Evolutionary conservation across 192 early-diverging fungal genomes (phyloP), one percentile per base, ranked within the genome.

Genomic region (Paraglomus brasilianum): DNA sequence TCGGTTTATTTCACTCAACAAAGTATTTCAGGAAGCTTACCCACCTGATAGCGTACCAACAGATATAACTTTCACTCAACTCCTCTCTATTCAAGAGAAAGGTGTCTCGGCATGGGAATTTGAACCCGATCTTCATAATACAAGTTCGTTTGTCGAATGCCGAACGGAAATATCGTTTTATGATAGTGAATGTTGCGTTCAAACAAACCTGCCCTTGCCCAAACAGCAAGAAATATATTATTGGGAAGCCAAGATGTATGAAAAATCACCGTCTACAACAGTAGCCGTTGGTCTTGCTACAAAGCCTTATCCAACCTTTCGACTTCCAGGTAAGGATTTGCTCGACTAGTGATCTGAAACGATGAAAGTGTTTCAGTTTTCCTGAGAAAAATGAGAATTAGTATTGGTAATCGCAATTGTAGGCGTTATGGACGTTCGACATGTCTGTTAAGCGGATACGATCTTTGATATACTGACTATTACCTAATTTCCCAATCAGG

Each of bases 61-160:
- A 11, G 84, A 89, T 64, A 86, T 92, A 24, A 91, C 91, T 7
- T 63, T 86, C 36, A 86, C 88, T 49, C 91, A 92, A 75, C 85
- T 87, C 67, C 77, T 85, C 48, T 85, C 85, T 38, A 91, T 92
- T 66, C 87, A 89, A 66, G 91, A 92, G 72, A 89, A 89, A 76
- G 91, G 91, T 42, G 91, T 92, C 5, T 84, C 86, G 21, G 91
- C 91, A 9, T 92, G 89, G 87, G 88, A 92, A 77, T 90, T 92
- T 78, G 89, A 87, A 52, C 82, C 89, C 38, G 83, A 85, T 57
- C 67, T 69, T 55, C 77, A 76, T 24, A 81, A 85, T 46, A 77
- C 86, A 38, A 86, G 84, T 47, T 80, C 84, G 19, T 85, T 86
- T 75, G 81, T 90, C 11, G 81, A 86, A 42, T 87, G 82, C 70